Base-by-base conservation (phyloP, 2,329 filamentous ascomycete species). In the Colletotrichum spaethianum region DNA sequence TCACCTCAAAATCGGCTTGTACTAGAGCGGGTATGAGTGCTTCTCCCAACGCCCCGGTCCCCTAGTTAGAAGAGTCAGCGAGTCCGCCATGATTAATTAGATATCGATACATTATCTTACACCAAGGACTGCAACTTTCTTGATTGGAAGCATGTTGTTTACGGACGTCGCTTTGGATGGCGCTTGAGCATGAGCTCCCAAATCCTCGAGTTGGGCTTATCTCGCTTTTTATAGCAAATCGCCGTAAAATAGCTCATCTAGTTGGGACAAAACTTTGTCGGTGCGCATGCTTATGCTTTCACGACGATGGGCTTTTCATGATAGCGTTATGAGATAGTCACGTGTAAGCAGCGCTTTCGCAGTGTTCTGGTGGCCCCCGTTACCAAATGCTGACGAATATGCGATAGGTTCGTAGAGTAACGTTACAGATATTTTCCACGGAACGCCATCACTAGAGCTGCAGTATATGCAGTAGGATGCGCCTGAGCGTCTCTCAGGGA, bases 1-100 rank as follows among this genome's bases (percentile, higher is more conserved):
- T 62, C 2, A 70, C 60, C 12, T 46, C 28, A 12, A 73, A 65
- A 3, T 36, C 5, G 4, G 66, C 55, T 16, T 36, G 7, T 9
- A 69, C 16, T 4, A 70, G 60, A 11, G 66, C 28, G 20, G 70
- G 66, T 7, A 72, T 42, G 1, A 70, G 38, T 26, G 44, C 46
- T 23, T 64, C 28, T 6, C 60, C 70, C 6, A 65, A 56, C 12
- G 70, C 31, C 3, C 70, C 66, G 1, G 61, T 73, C 1, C 18
- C 60, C 60, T 70, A 26, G 1, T 2, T 1, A 14, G 1, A 2
- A 2, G 14, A 4, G 8, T 33, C 9, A 38, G n/a, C 33, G 36
- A 57, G 16, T 6, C 2, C n/a, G 9, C 12, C 12, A 18, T 16
- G 23, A n/a, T 12, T 23, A 6, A 16, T 8, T 8, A 14, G 12